Conservation (phyloP, 352 stramenopile genomes). For the Globisporangium emineosum region DNA sequence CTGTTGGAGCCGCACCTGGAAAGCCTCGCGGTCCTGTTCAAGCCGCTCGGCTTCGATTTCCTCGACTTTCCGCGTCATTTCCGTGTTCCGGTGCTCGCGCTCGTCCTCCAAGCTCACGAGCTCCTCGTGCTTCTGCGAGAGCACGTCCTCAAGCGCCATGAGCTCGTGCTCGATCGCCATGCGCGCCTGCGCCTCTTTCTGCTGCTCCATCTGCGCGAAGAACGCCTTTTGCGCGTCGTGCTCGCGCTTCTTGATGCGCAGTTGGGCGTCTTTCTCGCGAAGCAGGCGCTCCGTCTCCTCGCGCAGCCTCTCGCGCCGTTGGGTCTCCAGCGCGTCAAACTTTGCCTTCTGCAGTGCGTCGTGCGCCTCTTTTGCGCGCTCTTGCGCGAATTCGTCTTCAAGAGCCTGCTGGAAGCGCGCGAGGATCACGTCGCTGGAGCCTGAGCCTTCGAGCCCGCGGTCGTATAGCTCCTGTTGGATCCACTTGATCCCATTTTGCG, state of each 20-base stretch:
- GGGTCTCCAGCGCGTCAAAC: constrained; percentile 29
- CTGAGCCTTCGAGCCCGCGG: constrained; percentile 56
- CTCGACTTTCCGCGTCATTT: constrained; percentile 39
- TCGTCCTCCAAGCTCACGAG: constrained; percentile 25
- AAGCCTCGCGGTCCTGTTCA: constrained; percentile 38
- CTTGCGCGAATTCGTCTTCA: constrained; percentile 25
- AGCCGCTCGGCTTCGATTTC: constrained; percentile 47
- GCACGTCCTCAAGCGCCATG: constrained; percentile 58
- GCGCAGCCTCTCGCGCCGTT: constrained; percentile 25
- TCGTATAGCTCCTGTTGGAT: constrained; percentile 84
- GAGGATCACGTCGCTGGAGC: constrained; percentile 40
- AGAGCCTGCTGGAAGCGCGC: constrained; percentile 41
- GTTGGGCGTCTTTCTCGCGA: constrained; percentile 31
- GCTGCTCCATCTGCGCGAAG: constrained; percentile 59
- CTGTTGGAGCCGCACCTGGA: constrained; percentile 47
- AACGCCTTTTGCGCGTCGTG: constrained; percentile 42
- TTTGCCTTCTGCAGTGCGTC: constrained; percentile 21
- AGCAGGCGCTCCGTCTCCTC: constrained; percentile 36
- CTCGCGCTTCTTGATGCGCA: constrained; percentile 43
- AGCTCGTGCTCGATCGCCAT: constrained; percentile 38
- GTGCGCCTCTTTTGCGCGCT: background rate
- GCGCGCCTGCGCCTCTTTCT: constrained; percentile 38
- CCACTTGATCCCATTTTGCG: constrained; percentile 49
- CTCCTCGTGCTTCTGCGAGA: constrained; percentile 47
- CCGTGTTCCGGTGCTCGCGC: constrained; percentile 31